Base-by-base conservation (phyloP, 305 asterid genomes). In the Fraxinus ornus region DNA sequence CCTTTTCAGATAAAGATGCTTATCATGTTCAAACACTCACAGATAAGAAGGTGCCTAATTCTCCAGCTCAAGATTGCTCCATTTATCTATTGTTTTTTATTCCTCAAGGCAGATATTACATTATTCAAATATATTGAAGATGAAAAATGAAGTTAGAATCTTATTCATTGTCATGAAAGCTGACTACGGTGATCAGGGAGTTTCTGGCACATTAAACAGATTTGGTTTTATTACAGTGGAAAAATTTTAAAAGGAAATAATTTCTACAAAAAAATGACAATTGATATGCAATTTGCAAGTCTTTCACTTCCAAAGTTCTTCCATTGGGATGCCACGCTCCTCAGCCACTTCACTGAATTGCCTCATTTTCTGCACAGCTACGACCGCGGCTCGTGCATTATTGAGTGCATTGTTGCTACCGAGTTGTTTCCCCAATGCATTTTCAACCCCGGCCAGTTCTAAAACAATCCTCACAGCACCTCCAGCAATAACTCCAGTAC, bases 401-500 rank as follows among this genome's bases (percentile, higher is more conserved):
- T 95, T 95, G 71, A 95, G 97, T 12, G 98, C 97, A 22, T 96
- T 96, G 90, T 94, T 88, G 89, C 99, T 93, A 15, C 99, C 97
- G 7, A 96, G 95, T 84, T 96, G 98, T 87, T 95, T 96, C 19
- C 98, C 99, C 35, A 96, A 87, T 1, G 98, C 99, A 36, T 96
- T 96, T 87, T 96, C 95, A 0, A 94, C 97, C 0, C 99, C 98
- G 0, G 99, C 99, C 91, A 94, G 55, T 77, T 96, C 99, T 13
- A 94, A 86, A 73, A 94, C 98, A 22, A 94, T 92, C 82, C 98
- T 86, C 36, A 96, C 98, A 1, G 98, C 91, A 37, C 99, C 99
- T 41, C 99, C 99, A 3, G 99, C 99, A 78, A 96, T 94, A 26
- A 96, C 99, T 36, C 99, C 98, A 1, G 98, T 96, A 82, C 99